A percentile compares a stretch with the other conserved stretches of the same genome.
These are phyloP conservation scores for Phaeosphaeriaceae sp. DNA, from an alignment of 2,329 filamentous ascomycete genomes.

Conservation along the genomic window DNA sequence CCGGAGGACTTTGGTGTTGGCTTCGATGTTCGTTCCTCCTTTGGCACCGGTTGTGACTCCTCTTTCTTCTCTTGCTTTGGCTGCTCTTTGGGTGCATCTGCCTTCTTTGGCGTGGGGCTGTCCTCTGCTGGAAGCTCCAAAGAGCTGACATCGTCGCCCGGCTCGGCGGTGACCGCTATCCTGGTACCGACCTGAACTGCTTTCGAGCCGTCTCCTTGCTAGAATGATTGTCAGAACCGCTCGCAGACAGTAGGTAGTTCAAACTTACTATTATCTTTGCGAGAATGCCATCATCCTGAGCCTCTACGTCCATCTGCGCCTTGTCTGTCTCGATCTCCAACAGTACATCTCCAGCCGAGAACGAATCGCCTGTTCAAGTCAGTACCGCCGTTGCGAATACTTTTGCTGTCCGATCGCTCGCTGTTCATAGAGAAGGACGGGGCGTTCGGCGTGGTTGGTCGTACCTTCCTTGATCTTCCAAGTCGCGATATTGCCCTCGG, in stretches of 20 bases:
- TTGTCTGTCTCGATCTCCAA: constrained; percentile 95
- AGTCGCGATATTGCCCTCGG: constrained; percentile 84
- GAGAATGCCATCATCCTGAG: constrained; percentile 85
- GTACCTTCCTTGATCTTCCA: constrained; percentile 85
- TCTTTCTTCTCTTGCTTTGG: constrained; percentile 30
- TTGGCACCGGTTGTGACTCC: constrained; percentile 34
- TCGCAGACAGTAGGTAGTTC: not conserved
- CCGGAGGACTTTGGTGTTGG: constrained; percentile 35
- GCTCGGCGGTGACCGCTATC: constrained; percentile 84
- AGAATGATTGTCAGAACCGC: constrained; percentile 16
- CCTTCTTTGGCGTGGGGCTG: constrained; percentile 50
- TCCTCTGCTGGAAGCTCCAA: constrained; percentile 80
- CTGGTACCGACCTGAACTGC: constrained; percentile 77
- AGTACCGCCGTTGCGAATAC: constrained; percentile 12
- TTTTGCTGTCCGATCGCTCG: not conserved
- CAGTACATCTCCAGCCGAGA: constrained; percentile 82
- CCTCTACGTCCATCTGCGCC: constrained; percentile 93
- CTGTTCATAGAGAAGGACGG: not conserved
- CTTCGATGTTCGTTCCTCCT: constrained; percentile 46
- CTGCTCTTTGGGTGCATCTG: constrained; percentile 44
- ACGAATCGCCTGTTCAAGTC: constrained; percentile 68
- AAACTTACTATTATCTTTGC: constrained; percentile 75
- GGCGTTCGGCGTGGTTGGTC: constrained; percentile 7
- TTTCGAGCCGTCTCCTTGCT: constrained; percentile 75
- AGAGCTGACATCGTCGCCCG: constrained; percentile 77